Evolutionary conservation across 1,284 basidiomycete genomes (phyloP).

Genomic region (Apiotrichum akiyoshidainum): DNA sequence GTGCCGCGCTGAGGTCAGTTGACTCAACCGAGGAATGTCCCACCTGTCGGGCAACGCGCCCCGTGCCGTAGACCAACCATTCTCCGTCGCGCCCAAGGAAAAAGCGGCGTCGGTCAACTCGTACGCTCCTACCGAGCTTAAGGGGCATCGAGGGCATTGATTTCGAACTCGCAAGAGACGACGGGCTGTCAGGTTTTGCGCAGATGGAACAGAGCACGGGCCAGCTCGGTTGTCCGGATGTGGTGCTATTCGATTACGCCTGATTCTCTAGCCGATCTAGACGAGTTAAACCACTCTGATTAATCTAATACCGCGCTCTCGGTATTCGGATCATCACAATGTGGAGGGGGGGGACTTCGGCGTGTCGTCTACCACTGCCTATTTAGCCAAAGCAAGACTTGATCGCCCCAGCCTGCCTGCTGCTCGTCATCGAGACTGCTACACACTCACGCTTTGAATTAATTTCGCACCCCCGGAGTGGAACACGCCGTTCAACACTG

Average conservation of each 20-base stretch:
- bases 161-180: no score
- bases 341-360: not conserved
- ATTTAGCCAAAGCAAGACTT: not conserved
- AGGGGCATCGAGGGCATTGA: no score
- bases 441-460: not conserved
- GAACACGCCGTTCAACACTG: not conserved
- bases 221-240: not conserved
- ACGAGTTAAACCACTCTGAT: not conserved
- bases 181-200: not conserved
- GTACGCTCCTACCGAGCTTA: not conserved
- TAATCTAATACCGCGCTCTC: not conserved
- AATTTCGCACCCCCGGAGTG: not conserved
- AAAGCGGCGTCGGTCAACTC: not conserved
- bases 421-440: not conserved
- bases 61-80: conserved; percentile 12
- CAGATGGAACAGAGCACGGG: not conserved
- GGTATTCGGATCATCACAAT: not conserved
- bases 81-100: not conserved
- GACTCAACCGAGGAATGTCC: conserved; percentile 28
- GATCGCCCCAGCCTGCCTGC: not conserved
- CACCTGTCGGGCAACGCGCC: conserved; percentile 71
- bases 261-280: conserved; percentile 6
- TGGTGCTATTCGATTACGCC: not conserved
- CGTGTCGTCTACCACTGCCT: not conserved
- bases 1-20: conserved; percentile 68